Base-by-base conservation (phyloP, 768 basidiomycete genomes). In the Leucosporidium creatinivorum region DNA sequence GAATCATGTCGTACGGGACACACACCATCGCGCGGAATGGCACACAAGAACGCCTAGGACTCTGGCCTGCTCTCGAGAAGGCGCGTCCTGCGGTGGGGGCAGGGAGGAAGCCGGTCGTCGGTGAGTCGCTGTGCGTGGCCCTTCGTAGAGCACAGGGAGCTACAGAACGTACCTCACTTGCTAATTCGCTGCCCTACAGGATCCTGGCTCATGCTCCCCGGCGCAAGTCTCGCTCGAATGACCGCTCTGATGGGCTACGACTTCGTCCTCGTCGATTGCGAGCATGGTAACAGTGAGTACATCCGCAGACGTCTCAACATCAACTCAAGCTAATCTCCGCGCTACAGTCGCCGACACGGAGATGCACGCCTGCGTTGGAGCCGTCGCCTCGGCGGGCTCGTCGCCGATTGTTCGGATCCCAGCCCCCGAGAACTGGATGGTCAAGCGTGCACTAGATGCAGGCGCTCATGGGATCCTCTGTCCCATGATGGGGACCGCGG, bases 391-490 rank as follows among this genome's bases (percentile, higher is more conserved):
- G 0, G 62, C 56, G 13, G 76, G 76, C 15, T 74, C 70, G 23
- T 75, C 75, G 33, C 79, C 79, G 12, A 77, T 79, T 67, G 76
- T 79, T 56, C 73, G 79, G 5, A 69, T 79, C 19, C 77, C 78
- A 12, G 75, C 66, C n/a, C 75, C 75, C 51, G 75, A 76, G 50
- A 73, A 73, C 36, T 73, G 72, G 66, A 71, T 75, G 69, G 76
- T 79, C 70, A 79, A 79, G 73, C 73, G 79, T 19, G 79, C 79
- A 18, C 73, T 79, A 21, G 79, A 79, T 59, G 61, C 78, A 12
- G 79, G 79, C 25, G 78, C 78, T 10, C 78, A 77, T 47, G 78
- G 78, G 13, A 66, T 79, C n/a, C 76, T 78, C 76, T 73, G 76
- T 21, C 78, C 78, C 3, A 77, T 79, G 76, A 73, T 76, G 62